Evolutionary conservation across 441 rosid species (phyloP).

Genomic region (Arabidopsis hybrid): DNA sequence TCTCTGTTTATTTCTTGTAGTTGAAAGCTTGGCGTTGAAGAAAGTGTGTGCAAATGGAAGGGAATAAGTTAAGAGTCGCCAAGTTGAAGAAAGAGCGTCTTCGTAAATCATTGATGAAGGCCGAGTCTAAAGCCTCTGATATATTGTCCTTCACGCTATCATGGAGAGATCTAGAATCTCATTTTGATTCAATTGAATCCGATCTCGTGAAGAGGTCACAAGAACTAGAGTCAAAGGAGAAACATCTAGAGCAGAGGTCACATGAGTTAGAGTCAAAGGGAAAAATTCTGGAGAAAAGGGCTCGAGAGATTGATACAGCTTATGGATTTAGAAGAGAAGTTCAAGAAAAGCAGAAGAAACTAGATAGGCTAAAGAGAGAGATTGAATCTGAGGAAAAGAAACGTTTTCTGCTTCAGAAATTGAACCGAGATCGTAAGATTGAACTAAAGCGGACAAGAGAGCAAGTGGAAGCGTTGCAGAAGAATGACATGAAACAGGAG

Average conservation of each 20-base stretch:
- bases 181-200: neutral
- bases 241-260: neutral
- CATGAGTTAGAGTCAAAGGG: neutral
- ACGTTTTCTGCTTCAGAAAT: neutral
- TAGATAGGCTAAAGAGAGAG: neutral
- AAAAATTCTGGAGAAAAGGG: neutral
- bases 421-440: neutral
- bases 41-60: constrained; percentile 12
- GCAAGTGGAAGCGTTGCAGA: neutral
- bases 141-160: constrained; percentile 11
- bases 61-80: neutral
- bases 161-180: neutral
- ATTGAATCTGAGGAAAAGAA: neutral
- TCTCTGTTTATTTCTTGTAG: constrained; percentile 18
- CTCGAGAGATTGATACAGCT: neutral
- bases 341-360: neutral
- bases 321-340: neutral
- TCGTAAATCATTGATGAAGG: constrained; percentile 1
- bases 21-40: constrained; percentile 11
- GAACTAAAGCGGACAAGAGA: neutral
- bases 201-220: constrained; percentile 8
- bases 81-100: constrained; percentile 22
- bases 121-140: constrained; percentile 6
- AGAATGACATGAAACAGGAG: neutral
- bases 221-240: neutral